Conservation (phyloP, 495 filamentous ascomycete genomes). For the Filosporella fistucella region DNA sequence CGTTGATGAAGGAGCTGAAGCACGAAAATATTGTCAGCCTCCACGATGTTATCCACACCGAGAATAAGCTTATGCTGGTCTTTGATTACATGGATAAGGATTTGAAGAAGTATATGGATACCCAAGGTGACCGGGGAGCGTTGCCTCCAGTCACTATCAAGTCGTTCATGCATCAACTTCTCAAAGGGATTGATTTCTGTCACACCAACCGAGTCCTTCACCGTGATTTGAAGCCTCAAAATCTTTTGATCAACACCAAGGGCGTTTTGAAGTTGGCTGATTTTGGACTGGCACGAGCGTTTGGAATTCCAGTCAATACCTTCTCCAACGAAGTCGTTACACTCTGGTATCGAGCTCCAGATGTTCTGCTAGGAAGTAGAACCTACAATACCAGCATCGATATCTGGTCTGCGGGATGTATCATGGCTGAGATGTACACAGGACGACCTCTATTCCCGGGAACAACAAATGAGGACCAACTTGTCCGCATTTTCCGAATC, state of each 20-base stretch:
- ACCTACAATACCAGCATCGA: constrained; percentile 98
- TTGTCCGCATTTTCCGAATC: constrained; percentile 91
- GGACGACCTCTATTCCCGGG: constrained; percentile 90
- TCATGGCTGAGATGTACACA: constrained; percentile 98
- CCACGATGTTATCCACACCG: constrained; percentile 98
- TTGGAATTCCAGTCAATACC: constrained; percentile 96
- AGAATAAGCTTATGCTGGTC: constrained; percentile 99
- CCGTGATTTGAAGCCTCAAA: constrained; percentile 94
- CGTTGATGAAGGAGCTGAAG: constrained; percentile 97
- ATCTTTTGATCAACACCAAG: constrained; percentile 90
- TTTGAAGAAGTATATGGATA: constrained; percentile 99
- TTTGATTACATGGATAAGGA: constrained; percentile 99
- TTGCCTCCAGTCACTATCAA: constrained; percentile 85
- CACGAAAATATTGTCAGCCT: constrained; percentile 97
- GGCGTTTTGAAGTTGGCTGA: constrained; percentile 91
- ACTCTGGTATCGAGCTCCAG: constrained; percentile 92
- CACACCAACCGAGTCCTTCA: constrained; percentile 94
- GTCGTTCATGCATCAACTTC: constrained; percentile 94
- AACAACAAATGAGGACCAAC: constrained; percentile 94
- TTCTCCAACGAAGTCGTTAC: constrained; percentile 98
- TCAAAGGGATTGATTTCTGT: constrained; percentile 93
- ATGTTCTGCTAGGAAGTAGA: constrained; percentile 83
- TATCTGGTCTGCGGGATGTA: constrained; percentile 96
- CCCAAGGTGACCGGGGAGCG: constrained; percentile 74
- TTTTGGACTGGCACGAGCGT: constrained; percentile 88